Percentiles rank a stretch among this genome's conserved stretches.
phyloP scores from a whole-genome alignment of 495 filamentous ascomycete species.

The Penicillium desertorum region DNA sequence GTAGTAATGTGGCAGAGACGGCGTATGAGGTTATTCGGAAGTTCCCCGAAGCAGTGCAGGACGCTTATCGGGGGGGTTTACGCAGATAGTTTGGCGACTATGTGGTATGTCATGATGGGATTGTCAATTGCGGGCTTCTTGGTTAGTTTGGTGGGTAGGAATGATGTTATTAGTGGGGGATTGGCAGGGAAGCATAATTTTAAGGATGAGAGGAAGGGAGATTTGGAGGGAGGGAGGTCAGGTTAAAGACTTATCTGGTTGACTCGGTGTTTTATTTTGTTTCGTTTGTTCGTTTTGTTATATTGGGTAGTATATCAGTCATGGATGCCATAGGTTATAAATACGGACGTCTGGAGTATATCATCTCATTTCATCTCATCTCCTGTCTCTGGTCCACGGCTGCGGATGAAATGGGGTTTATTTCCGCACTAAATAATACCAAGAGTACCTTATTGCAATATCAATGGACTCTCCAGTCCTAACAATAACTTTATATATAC shows the following conservation, averaged over 20 bases:
- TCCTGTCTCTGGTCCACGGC: background rate
- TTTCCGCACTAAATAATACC: background rate
- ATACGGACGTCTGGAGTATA: background rate
- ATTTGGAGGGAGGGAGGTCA: background rate
- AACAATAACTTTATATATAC: background rate
- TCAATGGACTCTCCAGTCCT: background rate
- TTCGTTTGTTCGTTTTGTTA: background rate
- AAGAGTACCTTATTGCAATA: background rate
- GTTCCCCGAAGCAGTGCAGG: background rate
- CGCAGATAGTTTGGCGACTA: background rate
- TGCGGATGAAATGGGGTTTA: background rate
- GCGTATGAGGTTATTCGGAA: background rate
- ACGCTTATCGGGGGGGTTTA: background rate
- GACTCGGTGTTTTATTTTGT: background rate
- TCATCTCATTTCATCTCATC: background rate
- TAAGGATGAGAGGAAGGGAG: background rate
- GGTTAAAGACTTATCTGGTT: background rate
- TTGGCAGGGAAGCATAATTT: background rate
- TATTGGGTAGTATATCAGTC: too few species aligned
- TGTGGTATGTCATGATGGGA: background rate
- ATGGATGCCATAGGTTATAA: too few species aligned
- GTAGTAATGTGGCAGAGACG: background rate
- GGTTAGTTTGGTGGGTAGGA: background rate
- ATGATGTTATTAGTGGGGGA: background rate
- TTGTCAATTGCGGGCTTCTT: background rate